Evolutionary conservation across 139 green algal genomes (phyloP), one percentile per base, ranked within the genome.

Genomic region (Coccomyxa sp.): DNA sequence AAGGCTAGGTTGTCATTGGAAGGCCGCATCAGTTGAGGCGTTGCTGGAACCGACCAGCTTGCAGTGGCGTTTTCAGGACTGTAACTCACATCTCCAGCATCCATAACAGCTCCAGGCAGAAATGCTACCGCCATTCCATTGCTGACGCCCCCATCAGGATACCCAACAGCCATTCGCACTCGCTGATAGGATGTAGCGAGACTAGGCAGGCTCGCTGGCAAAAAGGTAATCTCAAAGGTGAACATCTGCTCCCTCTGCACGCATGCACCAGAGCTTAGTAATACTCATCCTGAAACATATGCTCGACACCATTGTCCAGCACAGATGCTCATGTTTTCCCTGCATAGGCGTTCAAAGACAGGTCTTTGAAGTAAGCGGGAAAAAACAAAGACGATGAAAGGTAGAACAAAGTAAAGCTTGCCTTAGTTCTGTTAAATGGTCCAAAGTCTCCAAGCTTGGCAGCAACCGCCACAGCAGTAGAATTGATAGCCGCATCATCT

Each of bases 381-480:
- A 21, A 71, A 71, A 25, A 3, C 21, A 71, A 18, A 27, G 28
- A 27, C 13, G 17, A 76, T 21, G 15, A 57, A 68, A 71, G 13
- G 9, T 59, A 30, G n/a, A 59, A 30, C 51, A 58, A 23, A 30
- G 67, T 11, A 67, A 25, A 66, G 13, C n/a, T 25, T 32, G 79
- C 81, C 81, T 84, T 32, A 23, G 81, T 30, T 3, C 78, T 51
- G 30, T 74, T 80, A 58, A 84, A 84, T 45, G 81, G 81, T 9
- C 81, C 81, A 32, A 84, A 84, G n/a, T 84, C 81, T 23, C 81
- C 81, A 18, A 76, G 38, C 12, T 23, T 32, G 17, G 80, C 81
- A 17, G 78, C 67, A 23, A 60, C 23, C 23, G 71, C 74, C 12
- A 84, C 25, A 68, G 66, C 78, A 27, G 15, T 77, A 14, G 81